phyloP scores from a whole-genome alignment of 2,329 filamentous ascomycete genomes.

The Trematosphaeria pertusa region DNA sequence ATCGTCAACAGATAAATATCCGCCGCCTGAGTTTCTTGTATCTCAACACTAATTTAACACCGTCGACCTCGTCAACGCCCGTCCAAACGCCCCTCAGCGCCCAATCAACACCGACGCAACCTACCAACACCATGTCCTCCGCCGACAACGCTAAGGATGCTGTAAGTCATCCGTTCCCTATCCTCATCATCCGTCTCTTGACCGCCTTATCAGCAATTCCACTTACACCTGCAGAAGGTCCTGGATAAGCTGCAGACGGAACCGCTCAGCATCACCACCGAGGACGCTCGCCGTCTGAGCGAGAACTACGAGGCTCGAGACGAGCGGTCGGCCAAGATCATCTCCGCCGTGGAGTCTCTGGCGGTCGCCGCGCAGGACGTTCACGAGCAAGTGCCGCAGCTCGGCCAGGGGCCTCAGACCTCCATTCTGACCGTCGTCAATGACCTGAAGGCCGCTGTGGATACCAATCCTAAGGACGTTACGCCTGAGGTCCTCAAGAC shows the following conservation, averaged over 20 bases:
- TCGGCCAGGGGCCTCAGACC: slow-evolving; percentile 22
- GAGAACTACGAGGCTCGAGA: slow-evolving; percentile 32
- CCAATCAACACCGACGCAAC: too few relatives aligned
- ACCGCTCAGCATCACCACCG: slow-evolving; percentile 35
- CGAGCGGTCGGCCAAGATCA: slow-evolving; percentile 31
- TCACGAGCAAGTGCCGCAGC: slow-evolving; percentile 14
- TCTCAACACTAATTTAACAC: neutral
- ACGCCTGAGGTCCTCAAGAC: slow-evolving; percentile 33
- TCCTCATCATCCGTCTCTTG: neutral
- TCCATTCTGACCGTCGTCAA: slow-evolving; percentile 32
- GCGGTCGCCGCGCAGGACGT: slow-evolving; percentile 32
- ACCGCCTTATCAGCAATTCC: neutral
- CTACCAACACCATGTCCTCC: slow-evolving; percentile 5
- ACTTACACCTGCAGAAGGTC: slow-evolving; percentile 18
- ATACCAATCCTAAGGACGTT: slow-evolving; percentile 30
- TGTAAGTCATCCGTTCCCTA: neutral
- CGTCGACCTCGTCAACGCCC: slow-evolving; percentile 1
- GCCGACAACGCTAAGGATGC: neutral
- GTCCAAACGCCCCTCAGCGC: slow-evolving; percentile 2
- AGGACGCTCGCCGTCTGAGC: slow-evolving; percentile 39
- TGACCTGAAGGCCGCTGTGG: slow-evolving; percentile 36
- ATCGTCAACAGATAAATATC: slow-evolving; percentile 1
- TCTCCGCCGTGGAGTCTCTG: slow-evolving; percentile 36
- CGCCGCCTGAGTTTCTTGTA: neutral
- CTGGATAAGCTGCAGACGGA: slow-evolving; percentile 33